Conservation (phyloP, 2,329 filamentous ascomycete genomes). For the Sclerotinia sclerotiorum region DNA sequence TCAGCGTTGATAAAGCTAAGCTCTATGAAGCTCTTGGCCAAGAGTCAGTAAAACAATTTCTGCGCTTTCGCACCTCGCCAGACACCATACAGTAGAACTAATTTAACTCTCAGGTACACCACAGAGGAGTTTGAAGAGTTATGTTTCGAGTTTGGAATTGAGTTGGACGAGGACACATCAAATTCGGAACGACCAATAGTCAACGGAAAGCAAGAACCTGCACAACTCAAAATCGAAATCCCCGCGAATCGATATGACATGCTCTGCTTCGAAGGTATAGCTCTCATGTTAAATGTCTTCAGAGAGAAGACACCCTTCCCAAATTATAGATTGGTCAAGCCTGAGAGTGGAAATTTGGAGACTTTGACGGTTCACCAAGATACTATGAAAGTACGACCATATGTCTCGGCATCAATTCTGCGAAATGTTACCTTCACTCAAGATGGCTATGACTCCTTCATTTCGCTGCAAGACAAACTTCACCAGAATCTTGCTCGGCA, state of each 20-base stretch:
- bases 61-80: slow-evolving; percentile 23
- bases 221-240: slow-evolving; percentile 97
- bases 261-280: slow-evolving; percentile 96
- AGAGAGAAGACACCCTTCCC: slow-evolving; percentile 72
- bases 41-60: slow-evolving; percentile 58
- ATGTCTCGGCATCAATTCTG: slow-evolving; percentile 85
- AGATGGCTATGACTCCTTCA: slow-evolving; percentile 94
- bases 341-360: slow-evolving; percentile 71
- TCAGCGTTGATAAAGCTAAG: slow-evolving; percentile 91
- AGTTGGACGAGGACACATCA: slow-evolving; percentile 81
- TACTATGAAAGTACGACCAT: slow-evolving; percentile 77
- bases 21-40: slow-evolving; percentile 90
- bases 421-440: slow-evolving; percentile 89
- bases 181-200: slow-evolving; percentile 64
- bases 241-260: slow-evolving; percentile 93
- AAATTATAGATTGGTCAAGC: slow-evolving; percentile 73
- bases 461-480: slow-evolving; percentile 94
- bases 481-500: slow-evolving; percentile 94
- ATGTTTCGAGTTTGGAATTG: slow-evolving; percentile 95
- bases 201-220: slow-evolving; percentile 78
- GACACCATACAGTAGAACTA: slow-evolving; percentile 23
- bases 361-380: slow-evolving; percentile 76
- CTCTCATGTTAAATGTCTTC: slow-evolving; percentile 95
- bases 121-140: slow-evolving; percentile 94
- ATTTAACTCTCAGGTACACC: slow-evolving; percentile 63